Conservation (phyloP, 106 monocot species). For the Acorus calamus region DNA sequence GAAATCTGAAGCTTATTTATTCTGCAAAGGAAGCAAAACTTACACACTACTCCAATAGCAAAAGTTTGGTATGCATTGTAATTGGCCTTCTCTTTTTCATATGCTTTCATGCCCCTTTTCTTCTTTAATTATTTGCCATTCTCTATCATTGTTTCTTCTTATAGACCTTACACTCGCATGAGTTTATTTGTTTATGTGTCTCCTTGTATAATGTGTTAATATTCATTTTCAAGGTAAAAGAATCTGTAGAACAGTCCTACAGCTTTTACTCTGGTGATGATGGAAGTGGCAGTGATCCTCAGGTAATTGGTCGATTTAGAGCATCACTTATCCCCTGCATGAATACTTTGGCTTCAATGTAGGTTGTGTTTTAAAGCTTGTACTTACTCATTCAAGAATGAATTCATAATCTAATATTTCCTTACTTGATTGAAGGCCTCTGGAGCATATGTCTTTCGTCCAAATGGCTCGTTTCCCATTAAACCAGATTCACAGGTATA, state of each 20-base stretch:
- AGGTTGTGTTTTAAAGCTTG: not conserved
- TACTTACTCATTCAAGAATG: not conserved
- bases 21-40: constrained; percentile 38
- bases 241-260: constrained; percentile 48
- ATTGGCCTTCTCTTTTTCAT: not conserved
- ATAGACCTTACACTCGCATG: not conserved
- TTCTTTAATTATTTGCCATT: not conserved
- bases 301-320: constrained; percentile 30
- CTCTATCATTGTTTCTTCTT: not conserved
- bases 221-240: constrained; percentile 45
- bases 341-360: no score
- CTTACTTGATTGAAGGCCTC: constrained; percentile 48
- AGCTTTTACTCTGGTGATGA: constrained; percentile 64
- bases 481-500: constrained; percentile 47
- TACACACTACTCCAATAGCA: constrained; percentile 43
- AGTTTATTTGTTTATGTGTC: not conserved
- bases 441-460: constrained; percentile 99
- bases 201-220: constrained; percentile 2
- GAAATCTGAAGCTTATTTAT: constrained; percentile 71
- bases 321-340: not conserved
- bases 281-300: constrained; percentile 56
- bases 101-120: not conserved
- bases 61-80: constrained; percentile 41
- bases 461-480: constrained; percentile 55
- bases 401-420: not conserved